These are phyloP conservation scores for Hymenoscyphus fructigenus DNA, from an alignment of 2,329 filamentous ascomycete genomes.

Conservation along the genomic window DNA sequence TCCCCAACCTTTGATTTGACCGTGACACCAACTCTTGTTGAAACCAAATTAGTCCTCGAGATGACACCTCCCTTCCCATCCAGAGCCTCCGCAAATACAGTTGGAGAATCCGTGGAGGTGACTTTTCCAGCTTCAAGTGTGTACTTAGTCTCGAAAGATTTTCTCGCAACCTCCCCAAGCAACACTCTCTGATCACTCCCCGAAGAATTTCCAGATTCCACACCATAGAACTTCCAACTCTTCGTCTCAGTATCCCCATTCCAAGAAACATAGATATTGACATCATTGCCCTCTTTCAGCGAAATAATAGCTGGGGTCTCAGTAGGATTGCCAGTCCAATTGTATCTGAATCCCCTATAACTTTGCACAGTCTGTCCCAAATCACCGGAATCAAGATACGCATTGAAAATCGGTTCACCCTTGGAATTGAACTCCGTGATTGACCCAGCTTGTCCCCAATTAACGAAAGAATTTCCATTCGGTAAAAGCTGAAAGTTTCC, in stretches of 20 bases:
- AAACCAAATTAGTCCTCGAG: neutral
- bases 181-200: neutral
- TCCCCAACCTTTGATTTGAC: neutral
- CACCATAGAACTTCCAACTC: constrained; percentile 41
- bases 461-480: constrained; percentile 44
- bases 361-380: constrained; percentile 8
- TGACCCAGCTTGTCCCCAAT: constrained; percentile 40
- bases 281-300: constrained; percentile 12
- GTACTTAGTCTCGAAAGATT: constrained; percentile 2
- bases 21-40: neutral
- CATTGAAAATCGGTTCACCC: constrained; percentile 10
- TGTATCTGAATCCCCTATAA: constrained; percentile 36
- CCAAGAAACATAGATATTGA: constrained; percentile 41
- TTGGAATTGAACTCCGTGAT: constrained; percentile 20
- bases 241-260: constrained; percentile 38
- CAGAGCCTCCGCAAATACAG: constrained; percentile 3
- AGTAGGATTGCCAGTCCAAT: constrained; percentile 31
- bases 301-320: constrained; percentile 20
- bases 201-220: neutral
- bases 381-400: constrained; percentile 30
- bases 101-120: neutral
- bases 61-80: neutral
- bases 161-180: neutral
- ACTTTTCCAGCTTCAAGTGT: neutral
- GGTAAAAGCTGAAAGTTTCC: constrained; percentile 44